Evolutionary conservation across 75 land plant genomes (phyloP), one percentile per base, ranked within the genome.

Genomic region (Selaginella moellendorffii): DNA sequence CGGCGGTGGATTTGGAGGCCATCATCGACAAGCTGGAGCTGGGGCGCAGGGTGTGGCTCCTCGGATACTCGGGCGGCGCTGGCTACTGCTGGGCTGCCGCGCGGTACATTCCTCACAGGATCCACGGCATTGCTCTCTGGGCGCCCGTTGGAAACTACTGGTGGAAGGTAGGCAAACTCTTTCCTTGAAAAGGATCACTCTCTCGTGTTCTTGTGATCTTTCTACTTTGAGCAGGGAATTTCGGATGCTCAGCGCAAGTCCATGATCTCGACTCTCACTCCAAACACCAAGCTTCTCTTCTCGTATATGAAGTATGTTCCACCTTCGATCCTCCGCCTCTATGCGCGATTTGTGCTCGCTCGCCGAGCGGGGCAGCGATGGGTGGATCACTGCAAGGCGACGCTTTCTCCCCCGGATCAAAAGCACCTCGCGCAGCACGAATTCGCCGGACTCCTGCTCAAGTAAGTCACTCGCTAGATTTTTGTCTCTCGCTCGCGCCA

Each of bases 31-130:
- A 53, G 25, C 64, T 74, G 29, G 71, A 68, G 18, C 22, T 74
- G 29, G 75, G 75, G 21, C 53, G 68, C 46, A 68, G 68, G 52
- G 60, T 74, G 53, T 74, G 66, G 66, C 51, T 74, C 18, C 53
- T 74, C 21, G 76, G 76, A 22, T 74, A 62, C 62, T 74, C 76
- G 10, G 20, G 56, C 12, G 76, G 76, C 18, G 76, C 70, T 30
- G 76, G 70, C 18, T 74, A 63, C 23, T 63, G 71, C 67, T 74
- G 76, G 76, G 76, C 58, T 24, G 59, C 71, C 30, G 76, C 76
- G 27, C 60, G 72, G 18, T 63, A 74, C 62, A 74, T 74, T 29
- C 76, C 76, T 28, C 54, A 74, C n/a, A 28, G 76, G 17, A 29
- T 74, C 12, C 63, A 46, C 18, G 71, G 66, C 25, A 74, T 74